Conservation (phyloP, 2,329 filamentous ascomycete genomes). For the Clonostachys solani region DNA sequence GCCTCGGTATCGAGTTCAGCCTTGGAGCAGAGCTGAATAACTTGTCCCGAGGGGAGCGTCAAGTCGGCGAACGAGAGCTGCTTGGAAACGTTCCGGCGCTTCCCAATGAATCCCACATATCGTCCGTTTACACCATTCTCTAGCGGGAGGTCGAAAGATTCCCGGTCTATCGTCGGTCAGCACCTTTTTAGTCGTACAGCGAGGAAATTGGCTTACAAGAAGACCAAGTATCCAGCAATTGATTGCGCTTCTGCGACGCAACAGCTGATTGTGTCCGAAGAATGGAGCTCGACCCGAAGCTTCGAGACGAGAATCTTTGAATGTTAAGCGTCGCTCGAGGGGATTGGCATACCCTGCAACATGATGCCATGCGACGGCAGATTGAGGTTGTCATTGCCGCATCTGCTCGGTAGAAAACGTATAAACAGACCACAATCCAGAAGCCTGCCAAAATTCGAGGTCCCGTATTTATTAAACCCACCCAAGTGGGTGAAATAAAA, state of each 20-base stretch:
- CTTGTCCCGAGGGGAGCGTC: slow-evolving; percentile 28
- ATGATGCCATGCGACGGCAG: too few relatives aligned
- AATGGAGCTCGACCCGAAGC: background rate
- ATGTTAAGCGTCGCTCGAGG: too few relatives aligned
- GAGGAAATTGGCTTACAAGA: slow-evolving; percentile 1
- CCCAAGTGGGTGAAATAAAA: too few relatives aligned
- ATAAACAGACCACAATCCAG: too few relatives aligned
- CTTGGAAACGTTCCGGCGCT: slow-evolving; percentile 62
- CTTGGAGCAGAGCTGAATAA: slow-evolving; percentile 40
- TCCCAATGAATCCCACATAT: slow-evolving; percentile 63
- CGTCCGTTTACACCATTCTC: slow-evolving; percentile 8
- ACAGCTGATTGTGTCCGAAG: background rate
- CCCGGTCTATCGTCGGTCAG: slow-evolving; percentile 13
- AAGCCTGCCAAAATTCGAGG: too few relatives aligned
- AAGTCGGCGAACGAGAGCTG: slow-evolving; percentile 67
- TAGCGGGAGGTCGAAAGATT: slow-evolving; percentile 12
- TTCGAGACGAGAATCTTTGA: too few relatives aligned
- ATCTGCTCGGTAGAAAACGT: too few relatives aligned
- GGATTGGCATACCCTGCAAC: too few relatives aligned
- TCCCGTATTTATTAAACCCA: too few relatives aligned
- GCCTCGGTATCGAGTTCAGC: slow-evolving; percentile 24
- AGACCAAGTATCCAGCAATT: slow-evolving; percentile 3
- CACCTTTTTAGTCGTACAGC: background rate
- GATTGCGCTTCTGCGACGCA: slow-evolving; percentile 3
- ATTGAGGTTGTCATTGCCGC: too few relatives aligned